Conservation (phyloP, 345 rosid species). For the Citrus sp. region DNA sequence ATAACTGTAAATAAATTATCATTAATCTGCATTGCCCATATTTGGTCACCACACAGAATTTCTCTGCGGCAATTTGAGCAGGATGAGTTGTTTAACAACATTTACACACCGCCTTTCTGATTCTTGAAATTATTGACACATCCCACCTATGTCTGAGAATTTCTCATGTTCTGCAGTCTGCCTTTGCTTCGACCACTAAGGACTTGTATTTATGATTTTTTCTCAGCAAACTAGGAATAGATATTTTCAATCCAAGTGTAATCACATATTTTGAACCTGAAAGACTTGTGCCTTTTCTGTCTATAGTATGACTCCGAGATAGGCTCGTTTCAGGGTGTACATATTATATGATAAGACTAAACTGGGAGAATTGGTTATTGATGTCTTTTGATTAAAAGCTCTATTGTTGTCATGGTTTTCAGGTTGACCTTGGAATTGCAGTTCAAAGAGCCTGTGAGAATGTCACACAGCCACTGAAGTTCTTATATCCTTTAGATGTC, state of each 20-base stretch:
- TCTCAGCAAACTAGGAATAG: neutral
- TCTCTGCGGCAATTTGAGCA: neutral
- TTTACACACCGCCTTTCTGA: neutral
- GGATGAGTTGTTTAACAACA: neutral
- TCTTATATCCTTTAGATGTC: slow-evolving; percentile 75
- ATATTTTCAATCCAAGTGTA: neutral
- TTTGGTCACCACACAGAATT: neutral
- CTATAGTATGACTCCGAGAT: neutral
- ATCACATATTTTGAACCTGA: neutral
- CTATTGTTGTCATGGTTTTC: slow-evolving; percentile 14
- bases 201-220: neutral
- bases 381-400: neutral
- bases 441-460: slow-evolving; percentile 87
- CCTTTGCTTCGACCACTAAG: neutral
- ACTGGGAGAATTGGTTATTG: neutral
- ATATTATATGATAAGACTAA: neutral
- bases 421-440: slow-evolving; percentile 95
- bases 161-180: neutral
- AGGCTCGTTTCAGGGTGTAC: neutral
- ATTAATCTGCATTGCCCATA: neutral
- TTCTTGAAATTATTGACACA: neutral
- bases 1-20: neutral
- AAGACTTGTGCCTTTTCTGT: neutral
- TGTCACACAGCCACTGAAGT: slow-evolving; percentile 62
- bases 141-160: neutral